Conservation (phyloP, 306 rosid species). For the Malus sylvestris region DNA sequence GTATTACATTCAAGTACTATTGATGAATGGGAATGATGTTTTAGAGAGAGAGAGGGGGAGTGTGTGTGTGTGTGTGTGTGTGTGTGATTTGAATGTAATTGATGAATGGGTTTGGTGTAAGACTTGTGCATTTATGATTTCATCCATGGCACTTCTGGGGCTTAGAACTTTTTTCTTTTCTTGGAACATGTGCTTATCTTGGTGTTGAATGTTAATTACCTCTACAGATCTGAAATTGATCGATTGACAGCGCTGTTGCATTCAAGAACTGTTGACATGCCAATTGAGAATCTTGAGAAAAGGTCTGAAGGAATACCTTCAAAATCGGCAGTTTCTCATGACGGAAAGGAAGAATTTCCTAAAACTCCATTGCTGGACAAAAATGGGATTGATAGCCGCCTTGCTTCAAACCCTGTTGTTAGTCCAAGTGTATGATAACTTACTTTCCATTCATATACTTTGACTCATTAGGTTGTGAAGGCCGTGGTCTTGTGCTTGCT, state of each 20-base stretch:
- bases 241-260: constrained; percentile 73
- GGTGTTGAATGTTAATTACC: constrained; percentile 10
- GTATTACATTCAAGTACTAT: background rate
- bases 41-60: background rate
- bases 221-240: constrained; percentile 78
- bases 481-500: background rate
- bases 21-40: background rate
- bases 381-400: constrained; percentile 32
- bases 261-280: constrained; percentile 54
- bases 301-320: constrained; percentile 34
- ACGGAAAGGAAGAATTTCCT: constrained; percentile 32
- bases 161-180: background rate
- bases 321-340: constrained; percentile 24
- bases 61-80: background rate
- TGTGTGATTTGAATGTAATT: background rate
- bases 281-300: constrained; percentile 39
- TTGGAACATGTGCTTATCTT: background rate
- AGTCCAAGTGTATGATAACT: constrained; percentile 44
- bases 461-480: background rate
- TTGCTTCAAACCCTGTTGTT: constrained; percentile 36
- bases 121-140: background rate
- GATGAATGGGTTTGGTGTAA: background rate
- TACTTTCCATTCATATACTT: background rate
- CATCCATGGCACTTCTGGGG: background rate
- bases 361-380: constrained; percentile 22